Percentiles rank a stretch among this genome's conserved stretches.
These are phyloP conservation scores for Aspergillus hiratsukae DNA, from an alignment of 2,329 filamentous ascomycete genomes.

Conservation along the genomic window DNA sequence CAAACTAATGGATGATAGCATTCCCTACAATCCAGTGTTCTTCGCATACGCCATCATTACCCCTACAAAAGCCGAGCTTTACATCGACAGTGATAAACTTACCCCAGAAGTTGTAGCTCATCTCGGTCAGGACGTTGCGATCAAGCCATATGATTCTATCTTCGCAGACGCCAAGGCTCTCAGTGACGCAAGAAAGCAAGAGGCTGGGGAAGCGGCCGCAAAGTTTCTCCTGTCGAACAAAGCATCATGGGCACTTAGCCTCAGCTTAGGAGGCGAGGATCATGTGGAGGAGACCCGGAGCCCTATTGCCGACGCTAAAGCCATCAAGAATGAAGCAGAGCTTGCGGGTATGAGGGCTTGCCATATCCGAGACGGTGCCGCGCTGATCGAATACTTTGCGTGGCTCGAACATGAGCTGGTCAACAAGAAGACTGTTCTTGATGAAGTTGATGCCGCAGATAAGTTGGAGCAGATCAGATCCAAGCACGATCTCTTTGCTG, in stretches of 20 bases:
- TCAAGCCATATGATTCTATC: constrained; percentile 79
- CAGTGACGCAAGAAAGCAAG: constrained; percentile 42
- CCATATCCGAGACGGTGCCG: constrained; percentile 88
- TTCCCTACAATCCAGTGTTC: constrained; percentile 97
- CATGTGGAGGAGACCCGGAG: constrained; percentile 83
- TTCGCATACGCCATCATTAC: constrained; percentile 94
- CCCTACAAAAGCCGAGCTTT: constrained; percentile 68
- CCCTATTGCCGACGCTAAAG: constrained; percentile 84
- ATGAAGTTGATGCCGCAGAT: constrained; percentile 88
- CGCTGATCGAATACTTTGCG: constrained; percentile 86
- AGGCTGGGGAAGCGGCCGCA: constrained; percentile 34
- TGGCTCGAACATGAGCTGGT: constrained; percentile 91
- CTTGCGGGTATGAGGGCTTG: constrained; percentile 89
- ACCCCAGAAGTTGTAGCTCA: constrained; percentile 64
- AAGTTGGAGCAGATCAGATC: constrained; percentile 66
- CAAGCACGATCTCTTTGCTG: constrained; percentile 71
- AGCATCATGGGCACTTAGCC: constrained; percentile 87
- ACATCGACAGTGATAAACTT: constrained; percentile 77
- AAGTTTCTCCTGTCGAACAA: constrained; percentile 86
- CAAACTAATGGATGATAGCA: constrained; percentile 43
- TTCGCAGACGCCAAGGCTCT: constrained; percentile 72
- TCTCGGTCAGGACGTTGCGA: constrained; percentile 62
- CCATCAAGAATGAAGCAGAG: constrained; percentile 87
- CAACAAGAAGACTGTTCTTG: constrained; percentile 66
- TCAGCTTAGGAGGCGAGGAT: constrained; percentile 78